Evolutionary conservation across 176 grass and related monocot genomes (phyloP).

Genomic region (Elymus sibiricus): DNA sequence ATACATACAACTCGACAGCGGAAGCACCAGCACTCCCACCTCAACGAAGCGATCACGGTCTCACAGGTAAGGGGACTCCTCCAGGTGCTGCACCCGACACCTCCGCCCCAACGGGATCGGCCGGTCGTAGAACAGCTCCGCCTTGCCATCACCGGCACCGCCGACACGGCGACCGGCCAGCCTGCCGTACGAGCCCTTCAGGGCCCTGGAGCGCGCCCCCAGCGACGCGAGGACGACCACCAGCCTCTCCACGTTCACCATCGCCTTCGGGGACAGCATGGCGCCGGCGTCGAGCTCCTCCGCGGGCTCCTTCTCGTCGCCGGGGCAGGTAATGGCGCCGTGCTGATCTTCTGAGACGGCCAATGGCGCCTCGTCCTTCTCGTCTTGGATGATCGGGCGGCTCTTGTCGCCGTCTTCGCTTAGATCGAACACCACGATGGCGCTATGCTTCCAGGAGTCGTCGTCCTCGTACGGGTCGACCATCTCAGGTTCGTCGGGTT

Average conservation of each 20-base stretch:
- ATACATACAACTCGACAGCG: neutral
- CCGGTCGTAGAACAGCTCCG: constrained; percentile 38
- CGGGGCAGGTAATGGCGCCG: neutral
- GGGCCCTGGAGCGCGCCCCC: neutral
- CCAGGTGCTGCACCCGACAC: constrained; percentile 44
- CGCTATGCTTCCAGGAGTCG: neutral
- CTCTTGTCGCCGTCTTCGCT: neutral
- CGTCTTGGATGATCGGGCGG: neutral
- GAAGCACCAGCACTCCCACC: neutral
- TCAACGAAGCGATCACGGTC: neutral
- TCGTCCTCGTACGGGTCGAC: neutral
- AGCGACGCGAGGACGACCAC: constrained; percentile 8
- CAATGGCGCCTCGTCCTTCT: neutral
- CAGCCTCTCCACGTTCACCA: neutral
- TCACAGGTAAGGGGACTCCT: constrained; percentile 26
- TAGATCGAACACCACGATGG: neutral
- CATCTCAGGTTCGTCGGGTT: neutral
- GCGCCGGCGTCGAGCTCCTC: neutral
- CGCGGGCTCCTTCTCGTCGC: neutral
- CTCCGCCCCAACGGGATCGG: constrained; percentile 40
- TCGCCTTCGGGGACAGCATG: neutral
- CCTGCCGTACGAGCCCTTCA: neutral
- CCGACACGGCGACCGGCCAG: neutral
- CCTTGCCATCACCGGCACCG: neutral
- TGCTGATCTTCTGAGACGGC: neutral